These are phyloP conservation scores for Atalantia buxifolia DNA, from an alignment of 345 rosid genomes.

Conservation along the genomic window DNA sequence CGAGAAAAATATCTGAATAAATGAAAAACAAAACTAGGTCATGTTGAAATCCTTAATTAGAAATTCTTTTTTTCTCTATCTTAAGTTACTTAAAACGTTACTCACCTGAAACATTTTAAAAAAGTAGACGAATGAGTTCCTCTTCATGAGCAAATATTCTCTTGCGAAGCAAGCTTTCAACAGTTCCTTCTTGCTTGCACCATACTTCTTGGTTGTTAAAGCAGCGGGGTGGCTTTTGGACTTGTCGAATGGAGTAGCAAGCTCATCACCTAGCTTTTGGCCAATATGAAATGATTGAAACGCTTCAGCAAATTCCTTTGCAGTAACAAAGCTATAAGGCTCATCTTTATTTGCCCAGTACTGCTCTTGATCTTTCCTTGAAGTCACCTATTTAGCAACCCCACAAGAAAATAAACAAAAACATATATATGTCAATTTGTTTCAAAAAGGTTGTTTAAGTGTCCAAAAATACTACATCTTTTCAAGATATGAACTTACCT, in stretches of 20 bases:
- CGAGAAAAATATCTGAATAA: conserved; percentile 54
- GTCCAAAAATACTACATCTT: not conserved
- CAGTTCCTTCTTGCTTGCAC: conserved; percentile 57
- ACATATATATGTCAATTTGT: not conserved
- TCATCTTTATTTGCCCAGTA: conserved; percentile 61
- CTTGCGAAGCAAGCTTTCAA: conserved; percentile 69
- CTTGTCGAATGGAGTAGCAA: conserved; percentile 67
- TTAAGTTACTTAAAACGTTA: not conserved
- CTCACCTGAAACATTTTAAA: conserved; percentile 53
- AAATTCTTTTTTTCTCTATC: not conserved
- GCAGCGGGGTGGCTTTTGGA: conserved; percentile 75
- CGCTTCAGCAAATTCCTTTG: conserved; percentile 55
- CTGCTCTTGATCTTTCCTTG: conserved; percentile 84
- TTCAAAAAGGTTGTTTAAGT: not conserved
- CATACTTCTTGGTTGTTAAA: conserved; percentile 60
- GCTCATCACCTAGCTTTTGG: conserved; percentile 54
- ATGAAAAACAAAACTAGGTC: not conserved
- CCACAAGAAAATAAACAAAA: not conserved
- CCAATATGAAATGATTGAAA: conserved; percentile 71
- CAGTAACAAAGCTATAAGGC: conserved; percentile 60
- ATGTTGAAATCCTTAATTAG: not conserved
- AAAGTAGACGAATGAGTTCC: conserved; percentile 75
- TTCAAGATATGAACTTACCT: conserved; percentile 35
- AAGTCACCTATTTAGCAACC: conserved; percentile 42
- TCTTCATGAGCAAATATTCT: conserved; percentile 83